Evolutionary conservation across 805 yeast genomes (phyloP).

Genomic region (Metschnikowia hibisci): DNA sequence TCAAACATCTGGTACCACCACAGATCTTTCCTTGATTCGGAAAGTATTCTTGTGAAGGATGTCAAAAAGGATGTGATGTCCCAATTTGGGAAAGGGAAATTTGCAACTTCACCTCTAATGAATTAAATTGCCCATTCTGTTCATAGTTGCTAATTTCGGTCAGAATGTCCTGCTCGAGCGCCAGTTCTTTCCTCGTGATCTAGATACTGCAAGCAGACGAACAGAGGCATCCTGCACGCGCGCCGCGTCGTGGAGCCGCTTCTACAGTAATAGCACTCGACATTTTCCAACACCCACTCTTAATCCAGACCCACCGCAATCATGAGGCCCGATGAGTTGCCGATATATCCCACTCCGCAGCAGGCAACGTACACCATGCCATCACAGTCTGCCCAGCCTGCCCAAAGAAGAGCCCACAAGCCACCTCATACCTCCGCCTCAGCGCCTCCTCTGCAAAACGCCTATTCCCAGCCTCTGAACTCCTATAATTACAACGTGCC

Average conservation of each 20-base stretch:
- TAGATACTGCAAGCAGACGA: background rate
- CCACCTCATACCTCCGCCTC: conserved; percentile 9
- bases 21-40: too few species aligned
- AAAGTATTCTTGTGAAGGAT: too few species aligned
- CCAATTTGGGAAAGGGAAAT: too few species aligned
- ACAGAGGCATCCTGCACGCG: background rate
- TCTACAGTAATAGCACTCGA: conserved; percentile 1
- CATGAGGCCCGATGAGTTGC: conserved; percentile 34
- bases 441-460: conserved; percentile 7
- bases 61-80: too few species aligned
- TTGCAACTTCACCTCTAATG: background rate
- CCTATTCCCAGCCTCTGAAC: conserved; percentile 1
- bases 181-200: background rate
- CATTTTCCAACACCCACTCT: background rate
- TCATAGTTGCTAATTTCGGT: background rate
- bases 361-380: conserved; percentile 31
- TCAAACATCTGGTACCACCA: too few species aligned
- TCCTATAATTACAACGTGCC: conserved; percentile 2
- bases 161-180: background rate
- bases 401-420: conserved; percentile 4
- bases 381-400: conserved; percentile 7
- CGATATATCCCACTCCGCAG: conserved; percentile 44
- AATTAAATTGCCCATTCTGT: background rate
- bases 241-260: background rate
- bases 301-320: background rate